Evolutionary conservation across 1,139 yeast genomes (phyloP).

Genomic region (Hansenula lynferdii): DNA sequence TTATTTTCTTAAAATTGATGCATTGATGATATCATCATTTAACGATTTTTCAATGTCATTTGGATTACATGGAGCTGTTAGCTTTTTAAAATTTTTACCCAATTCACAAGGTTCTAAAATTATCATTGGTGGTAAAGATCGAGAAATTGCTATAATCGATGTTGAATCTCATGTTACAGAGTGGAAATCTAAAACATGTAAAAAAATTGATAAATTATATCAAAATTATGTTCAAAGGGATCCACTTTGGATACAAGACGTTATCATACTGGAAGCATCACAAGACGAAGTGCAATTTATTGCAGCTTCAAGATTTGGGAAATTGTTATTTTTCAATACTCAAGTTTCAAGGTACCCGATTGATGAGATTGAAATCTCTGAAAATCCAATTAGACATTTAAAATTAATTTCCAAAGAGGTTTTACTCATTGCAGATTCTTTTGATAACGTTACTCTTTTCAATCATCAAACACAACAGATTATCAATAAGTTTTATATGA

Average conservation of each 20-base stretch:
- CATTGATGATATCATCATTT: constrained; percentile 11
- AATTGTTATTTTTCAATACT: constrained; percentile 15
- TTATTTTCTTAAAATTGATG: constrained; percentile 14
- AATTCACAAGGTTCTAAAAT: constrained; percentile 2
- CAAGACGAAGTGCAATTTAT: constrained; percentile 9
- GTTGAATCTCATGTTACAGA: constrained; percentile 13
- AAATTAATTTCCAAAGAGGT: constrained; percentile 2
- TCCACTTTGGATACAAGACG: constrained; percentile 20
- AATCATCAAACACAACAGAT: constrained; percentile 7
- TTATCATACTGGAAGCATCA: constrained; percentile 8
- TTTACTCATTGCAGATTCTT: constrained; percentile 16
- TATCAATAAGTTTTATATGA: constrained; percentile 10
- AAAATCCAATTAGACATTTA: constrained; percentile 17
- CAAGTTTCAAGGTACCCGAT: constrained; percentile 15
- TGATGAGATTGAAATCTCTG: constrained; percentile 16
- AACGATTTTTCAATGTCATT: constrained; percentile 20
- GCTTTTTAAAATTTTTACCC: constrained; percentile 15
- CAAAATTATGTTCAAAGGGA: constrained; percentile 7
- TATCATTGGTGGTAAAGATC: constrained; percentile 20
- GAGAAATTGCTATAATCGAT: constrained; percentile 15
- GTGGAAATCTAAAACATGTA: constrained; percentile 18
- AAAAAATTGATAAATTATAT: constrained; percentile 3
- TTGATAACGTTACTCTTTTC: constrained; percentile 14
- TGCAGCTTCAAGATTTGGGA: constrained; percentile 20
- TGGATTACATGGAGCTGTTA: constrained; percentile 18